Percentiles rank a stretch among this genome's conserved stretches.
Evolutionary conservation across 2,329 filamentous ascomycete genomes (phyloP).

Genomic region (Botryotinia calthae): DNA sequence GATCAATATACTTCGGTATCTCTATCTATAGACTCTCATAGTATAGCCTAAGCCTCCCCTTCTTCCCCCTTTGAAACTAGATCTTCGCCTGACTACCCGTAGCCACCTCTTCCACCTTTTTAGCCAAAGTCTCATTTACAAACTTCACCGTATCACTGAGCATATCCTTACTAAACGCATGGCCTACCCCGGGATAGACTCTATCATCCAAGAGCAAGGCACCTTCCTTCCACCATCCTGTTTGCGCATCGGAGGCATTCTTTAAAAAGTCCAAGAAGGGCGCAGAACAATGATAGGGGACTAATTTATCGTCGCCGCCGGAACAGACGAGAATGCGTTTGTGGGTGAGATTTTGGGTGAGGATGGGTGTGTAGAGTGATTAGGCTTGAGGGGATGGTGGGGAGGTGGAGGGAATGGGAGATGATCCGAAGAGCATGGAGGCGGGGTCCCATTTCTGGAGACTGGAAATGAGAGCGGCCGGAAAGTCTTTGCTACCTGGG

Average conservation of each 20-base stretch:
- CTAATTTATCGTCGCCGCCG: conserved; percentile 67
- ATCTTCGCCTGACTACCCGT: conserved; percentile 27
- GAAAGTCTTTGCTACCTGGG: conserved; percentile 76
- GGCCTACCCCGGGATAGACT: conserved; percentile 66
- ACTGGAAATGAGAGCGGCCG: conserved; percentile 60
- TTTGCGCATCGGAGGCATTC: conserved; percentile 42
- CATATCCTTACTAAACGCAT: conserved; percentile 69
- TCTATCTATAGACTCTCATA: too few species aligned
- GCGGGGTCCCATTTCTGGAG: conserved; percentile 71
- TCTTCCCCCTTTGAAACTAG: conserved; percentile 10
- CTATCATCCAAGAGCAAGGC: conserved; percentile 60
- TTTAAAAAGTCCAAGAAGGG: conserved; percentile 63
- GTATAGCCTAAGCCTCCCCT: background rate
- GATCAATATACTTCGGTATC: background rate
- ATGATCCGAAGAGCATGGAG: conserved; percentile 63
- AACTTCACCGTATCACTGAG: conserved; percentile 63
- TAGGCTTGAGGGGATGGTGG: conserved; percentile 45
- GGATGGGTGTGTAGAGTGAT: conserved; percentile 45
- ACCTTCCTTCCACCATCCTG: conserved; percentile 53
- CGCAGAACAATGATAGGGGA: conserved; percentile 62
- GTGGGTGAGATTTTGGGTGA: conserved; percentile 52
- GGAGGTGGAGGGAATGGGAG: conserved; percentile 36
- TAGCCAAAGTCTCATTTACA: conserved; percentile 45
- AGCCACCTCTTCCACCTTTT: background rate
- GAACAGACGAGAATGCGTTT: conserved; percentile 66